A percentile compares a stretch with the other conserved stretches of the same genome.
These are phyloP conservation scores for Irpex sp. DNA, from an alignment of 1,284 basidiomycete species.

Conservation along the genomic window DNA sequence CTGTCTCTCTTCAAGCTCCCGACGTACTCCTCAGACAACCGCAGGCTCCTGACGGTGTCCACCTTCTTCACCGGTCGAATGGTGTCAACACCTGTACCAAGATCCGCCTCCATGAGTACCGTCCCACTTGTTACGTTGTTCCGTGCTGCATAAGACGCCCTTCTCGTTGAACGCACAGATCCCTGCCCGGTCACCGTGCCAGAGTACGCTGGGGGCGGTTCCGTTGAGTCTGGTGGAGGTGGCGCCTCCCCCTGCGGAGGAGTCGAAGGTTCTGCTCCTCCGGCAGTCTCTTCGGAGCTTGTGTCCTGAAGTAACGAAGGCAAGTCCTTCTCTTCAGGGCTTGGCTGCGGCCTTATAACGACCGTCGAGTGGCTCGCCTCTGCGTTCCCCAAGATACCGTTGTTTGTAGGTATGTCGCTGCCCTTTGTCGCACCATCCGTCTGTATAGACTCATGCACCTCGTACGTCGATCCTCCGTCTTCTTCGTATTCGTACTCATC, in stretches of 20 bases:
- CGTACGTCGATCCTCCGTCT: conserved; percentile 36
- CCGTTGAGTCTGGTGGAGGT: conserved; percentile 20
- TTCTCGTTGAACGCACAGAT: conserved; percentile 32
- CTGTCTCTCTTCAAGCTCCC: conserved; percentile 60
- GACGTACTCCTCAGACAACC: conserved; percentile 76
- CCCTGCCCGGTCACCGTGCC: conserved; percentile 29
- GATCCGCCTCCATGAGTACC: conserved; percentile 71
- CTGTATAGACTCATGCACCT: conserved; percentile 41
- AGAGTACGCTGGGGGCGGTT: conserved; percentile 32
- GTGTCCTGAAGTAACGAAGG: conserved; percentile 34
- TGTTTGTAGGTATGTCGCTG: conserved; percentile 38
- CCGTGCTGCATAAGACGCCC: conserved; percentile 72
- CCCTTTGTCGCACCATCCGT: conserved; percentile 57
- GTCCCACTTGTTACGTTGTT: conserved; percentile 67
- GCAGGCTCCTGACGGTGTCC: conserved; percentile 72
- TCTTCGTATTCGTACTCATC: conserved; percentile 40
- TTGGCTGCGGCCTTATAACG: conserved; percentile 46
- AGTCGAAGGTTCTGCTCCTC: conserved; percentile 21
- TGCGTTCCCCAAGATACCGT: conserved; percentile 45
- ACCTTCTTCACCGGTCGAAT: conserved; percentile 91
- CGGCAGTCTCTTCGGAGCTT: conserved; percentile 33
- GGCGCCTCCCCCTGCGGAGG: conserved; percentile 22
- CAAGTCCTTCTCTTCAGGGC: conserved; percentile 35
- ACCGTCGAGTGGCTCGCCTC: conserved; percentile 66
- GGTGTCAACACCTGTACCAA: conserved; percentile 82